phyloP scores from a whole-genome alignment of 495 filamentous ascomycete genomes.

The Penicillium argentinense region DNA sequence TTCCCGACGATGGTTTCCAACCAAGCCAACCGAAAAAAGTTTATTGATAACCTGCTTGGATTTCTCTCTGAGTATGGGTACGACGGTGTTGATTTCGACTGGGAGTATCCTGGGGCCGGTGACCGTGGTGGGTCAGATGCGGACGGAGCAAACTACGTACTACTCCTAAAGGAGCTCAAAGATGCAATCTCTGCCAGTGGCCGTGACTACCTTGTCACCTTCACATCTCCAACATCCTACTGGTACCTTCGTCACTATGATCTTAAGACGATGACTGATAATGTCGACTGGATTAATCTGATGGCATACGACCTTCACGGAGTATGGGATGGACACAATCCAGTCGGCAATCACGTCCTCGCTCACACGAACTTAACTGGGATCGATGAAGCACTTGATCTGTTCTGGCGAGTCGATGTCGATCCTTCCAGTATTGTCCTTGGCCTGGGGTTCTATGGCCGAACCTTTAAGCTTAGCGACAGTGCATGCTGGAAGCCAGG shows the following conservation, averaged over 20 bases:
- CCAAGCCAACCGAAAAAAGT: constrained; percentile 32
- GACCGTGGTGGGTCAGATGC: constrained; percentile 36
- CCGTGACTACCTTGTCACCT: too few species aligned
- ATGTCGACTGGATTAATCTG: constrained; percentile 53
- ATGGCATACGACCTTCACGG: constrained; percentile 52
- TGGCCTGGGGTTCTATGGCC: constrained; percentile 37
- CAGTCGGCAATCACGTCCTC: not conserved
- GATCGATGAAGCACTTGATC: constrained; percentile 23
- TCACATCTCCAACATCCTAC: too few species aligned
- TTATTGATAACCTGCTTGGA: constrained; percentile 38
- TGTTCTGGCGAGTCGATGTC: constrained; percentile 33
- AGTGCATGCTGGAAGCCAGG: constrained; percentile 4
- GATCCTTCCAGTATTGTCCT: constrained; percentile 31
- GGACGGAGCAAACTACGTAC: constrained; percentile 44
- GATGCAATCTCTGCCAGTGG: constrained; percentile 29
- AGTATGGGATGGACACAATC: constrained; percentile 10
- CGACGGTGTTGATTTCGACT: constrained; percentile 59
- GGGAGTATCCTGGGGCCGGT: constrained; percentile 51
- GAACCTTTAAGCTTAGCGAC: constrained; percentile 18
- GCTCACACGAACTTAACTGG: constrained; percentile 35
- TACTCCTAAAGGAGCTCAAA: constrained; percentile 42
- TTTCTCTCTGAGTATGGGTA: constrained; percentile 52
- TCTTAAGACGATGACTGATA: constrained; percentile 20
- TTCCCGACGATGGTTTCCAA: constrained; percentile 35
- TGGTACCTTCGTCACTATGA: constrained; percentile 50